These are phyloP conservation scores for Madurella mycetomatis DNA, from an alignment of 2,329 filamentous ascomycete genomes.

Conservation along the genomic window DNA sequence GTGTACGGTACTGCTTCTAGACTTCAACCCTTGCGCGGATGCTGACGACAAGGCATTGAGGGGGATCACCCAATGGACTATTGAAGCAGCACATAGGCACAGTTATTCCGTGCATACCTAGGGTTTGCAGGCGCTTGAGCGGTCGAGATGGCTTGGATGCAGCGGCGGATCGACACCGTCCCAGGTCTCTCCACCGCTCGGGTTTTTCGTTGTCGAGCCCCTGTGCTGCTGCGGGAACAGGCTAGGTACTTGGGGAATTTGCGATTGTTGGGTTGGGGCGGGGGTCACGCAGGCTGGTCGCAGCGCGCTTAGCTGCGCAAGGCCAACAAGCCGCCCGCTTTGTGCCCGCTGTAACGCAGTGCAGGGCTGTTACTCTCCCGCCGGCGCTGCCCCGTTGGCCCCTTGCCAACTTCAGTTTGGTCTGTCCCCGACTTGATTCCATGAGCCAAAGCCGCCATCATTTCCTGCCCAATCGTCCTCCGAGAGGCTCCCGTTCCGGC, in stretches of 20 bases:
- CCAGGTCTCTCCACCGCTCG: too few species aligned
- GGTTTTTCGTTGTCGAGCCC: too few species aligned
- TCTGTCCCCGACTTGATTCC: not conserved
- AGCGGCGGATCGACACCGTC: too few species aligned
- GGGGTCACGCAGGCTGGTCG: constrained; percentile 9
- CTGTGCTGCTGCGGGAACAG: not conserved
- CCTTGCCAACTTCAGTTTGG: not conserved
- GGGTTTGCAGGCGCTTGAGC: too few species aligned
- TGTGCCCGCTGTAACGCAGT: not conserved
- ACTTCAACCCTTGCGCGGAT: not conserved
- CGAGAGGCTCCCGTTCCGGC: not conserved
- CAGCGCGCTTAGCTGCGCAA: constrained; percentile 17
- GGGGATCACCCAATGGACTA: not conserved
- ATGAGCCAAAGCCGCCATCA: not conserved
- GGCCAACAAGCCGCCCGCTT: constrained; percentile 11
- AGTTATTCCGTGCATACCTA: too few species aligned
- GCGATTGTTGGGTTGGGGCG: constrained; percentile 7
- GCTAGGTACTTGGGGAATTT: not conserved
- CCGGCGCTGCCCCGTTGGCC: not conserved
- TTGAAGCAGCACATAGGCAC: not conserved
- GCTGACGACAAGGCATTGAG: not conserved
- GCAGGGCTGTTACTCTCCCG: constrained; percentile 1
- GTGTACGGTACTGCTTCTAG: not conserved
- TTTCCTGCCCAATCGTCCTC: not conserved
- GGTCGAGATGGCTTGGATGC: too few species aligned